Evolutionary conservation across 169 alveolate genomes (phyloP).

Genomic region (Cryptosporidium xiaoi): DNA sequence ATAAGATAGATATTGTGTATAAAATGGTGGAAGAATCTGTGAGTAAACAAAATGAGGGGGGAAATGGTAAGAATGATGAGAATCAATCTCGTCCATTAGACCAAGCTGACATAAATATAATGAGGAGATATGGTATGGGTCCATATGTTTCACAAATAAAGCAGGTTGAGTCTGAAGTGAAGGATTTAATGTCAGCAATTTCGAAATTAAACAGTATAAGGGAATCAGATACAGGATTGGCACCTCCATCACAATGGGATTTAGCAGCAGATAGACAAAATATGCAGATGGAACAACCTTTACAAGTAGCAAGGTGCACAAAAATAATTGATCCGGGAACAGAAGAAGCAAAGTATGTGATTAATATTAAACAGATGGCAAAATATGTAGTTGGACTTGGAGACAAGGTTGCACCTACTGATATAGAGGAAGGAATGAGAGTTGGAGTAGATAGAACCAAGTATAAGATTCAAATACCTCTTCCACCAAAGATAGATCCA

Average conservation of each 20-base stretch:
- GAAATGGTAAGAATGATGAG: conserved; percentile 34
- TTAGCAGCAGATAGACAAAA: conserved; percentile 95
- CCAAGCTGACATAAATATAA: conserved; percentile 86
- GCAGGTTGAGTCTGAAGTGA: conserved; percentile 81
- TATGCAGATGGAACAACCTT: conserved; percentile 95
- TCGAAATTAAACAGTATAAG: conserved; percentile 87
- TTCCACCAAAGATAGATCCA: conserved; percentile 99
- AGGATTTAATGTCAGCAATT: conserved; percentile 77
- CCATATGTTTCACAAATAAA: conserved; percentile 86
- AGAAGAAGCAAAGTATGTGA: conserved; percentile 96
- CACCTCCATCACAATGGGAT: conserved; percentile 99
- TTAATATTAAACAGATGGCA: conserved; percentile 96
- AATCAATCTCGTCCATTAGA: conserved; percentile 78
- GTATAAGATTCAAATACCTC: conserved; percentile 95
- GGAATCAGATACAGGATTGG: conserved; percentile 99
- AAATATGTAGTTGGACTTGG: conserved; percentile 98
- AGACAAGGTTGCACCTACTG: conserved; percentile 99
- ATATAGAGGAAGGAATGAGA: conserved; percentile 99
- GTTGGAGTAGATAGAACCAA: conserved; percentile 97
- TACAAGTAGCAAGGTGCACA: conserved; percentile 98
- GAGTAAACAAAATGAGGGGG: neutral
- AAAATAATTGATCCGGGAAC: conserved; percentile 97
- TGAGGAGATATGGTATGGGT: conserved; percentile 89
- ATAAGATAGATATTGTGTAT: neutral
- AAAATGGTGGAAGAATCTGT: conserved; percentile 46